phyloP scores from a whole-genome alignment of 257 asterid species.

The Haberlea rhodopensis region DNA sequence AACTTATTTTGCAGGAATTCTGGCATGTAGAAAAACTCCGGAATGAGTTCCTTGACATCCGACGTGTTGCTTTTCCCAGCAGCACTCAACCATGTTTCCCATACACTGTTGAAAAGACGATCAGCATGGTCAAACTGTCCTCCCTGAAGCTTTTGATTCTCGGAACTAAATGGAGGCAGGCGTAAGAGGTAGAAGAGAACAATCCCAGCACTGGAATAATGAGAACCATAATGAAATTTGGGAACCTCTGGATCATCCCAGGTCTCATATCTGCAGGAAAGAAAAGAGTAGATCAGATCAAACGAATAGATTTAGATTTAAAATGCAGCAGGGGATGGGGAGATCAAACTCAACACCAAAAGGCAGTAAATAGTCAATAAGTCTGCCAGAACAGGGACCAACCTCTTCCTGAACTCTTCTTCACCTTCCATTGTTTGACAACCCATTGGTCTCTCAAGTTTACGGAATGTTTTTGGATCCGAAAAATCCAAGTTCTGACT shows the following conservation, averaged over 20 bases:
- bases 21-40: constrained; percentile 95
- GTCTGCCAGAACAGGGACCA: constrained; percentile 22
- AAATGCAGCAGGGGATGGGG: background rate
- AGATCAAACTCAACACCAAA: constrained; percentile 5
- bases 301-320: constrained; percentile 14
- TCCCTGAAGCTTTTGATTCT: constrained; percentile 96
- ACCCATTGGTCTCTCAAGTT: constrained; percentile 94
- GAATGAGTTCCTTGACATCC: constrained; percentile 96
- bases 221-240: constrained; percentile 98
- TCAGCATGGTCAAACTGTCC: constrained; percentile 99
- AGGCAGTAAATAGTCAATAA: constrained; percentile 8
- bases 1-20: constrained; percentile 88
- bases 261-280: constrained; percentile 75
- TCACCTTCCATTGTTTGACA: constrained; percentile 95
- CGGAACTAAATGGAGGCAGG: constrained; percentile 86
- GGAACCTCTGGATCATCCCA: constrained; percentile 99
- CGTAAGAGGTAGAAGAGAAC: constrained; percentile 97
- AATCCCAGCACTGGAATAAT: constrained; percentile 98
- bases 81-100: constrained; percentile 97
- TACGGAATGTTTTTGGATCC: constrained; percentile 87
- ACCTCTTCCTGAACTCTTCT: constrained; percentile 97
- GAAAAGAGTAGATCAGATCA: constrained; percentile 25
- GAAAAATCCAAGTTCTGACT: constrained; percentile 79
- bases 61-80: constrained; percentile 99
- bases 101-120: constrained; percentile 89